Evolutionary conservation across 768 basidiomycete species (phyloP), one percentile per base, ranked within the genome.

Genomic region (Gautieria morchelliformis): DNA sequence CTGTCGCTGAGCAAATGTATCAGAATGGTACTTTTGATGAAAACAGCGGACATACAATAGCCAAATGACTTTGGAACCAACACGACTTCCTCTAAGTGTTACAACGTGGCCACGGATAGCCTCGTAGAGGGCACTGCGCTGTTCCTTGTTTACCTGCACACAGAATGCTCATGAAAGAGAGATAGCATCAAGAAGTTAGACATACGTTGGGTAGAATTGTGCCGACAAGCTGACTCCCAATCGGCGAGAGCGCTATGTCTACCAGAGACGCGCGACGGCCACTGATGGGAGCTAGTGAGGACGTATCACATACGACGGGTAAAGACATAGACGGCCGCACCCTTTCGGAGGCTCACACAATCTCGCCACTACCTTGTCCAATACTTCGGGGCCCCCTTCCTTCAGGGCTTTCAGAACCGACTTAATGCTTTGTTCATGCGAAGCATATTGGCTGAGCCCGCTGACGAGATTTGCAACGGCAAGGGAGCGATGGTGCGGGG

Each of bases 51-150:
- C 78, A 49, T 66, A 80, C 78, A 93, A 93, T 51, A 93, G 76
- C 90, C 90, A 93, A 65, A 92, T 92, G 65, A 92, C 88, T 67
- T 90, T 91, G 1, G 89, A 91, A 27, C 90, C 90, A 1, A 90
- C 90, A 75, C 92, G 92, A 67, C 89, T 91, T 20, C 90, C 90
- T 39, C 90, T 81, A n/a, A 93, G 75, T 30, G 89, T 92, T 48
- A 92, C 89, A 61, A 92, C 90, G 65, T 92, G 89, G 3, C 88
- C 87, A 40, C 85, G 78, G 61, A 92, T 90, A 14, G 90, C 90
- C 44, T 92, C 89, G 64, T 90, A 92, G 37, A 93, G 74, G 59
- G 84, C 69, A 3, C 85, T 82, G 20, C 90, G 82, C 66, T 93
- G 90, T 53, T 91, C 90, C 68, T 90, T 89, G 70, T 90, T 87